Evolutionary conservation across 768 basidiomycete genomes (phyloP).

Genomic region (Naematelia encephala): DNA sequence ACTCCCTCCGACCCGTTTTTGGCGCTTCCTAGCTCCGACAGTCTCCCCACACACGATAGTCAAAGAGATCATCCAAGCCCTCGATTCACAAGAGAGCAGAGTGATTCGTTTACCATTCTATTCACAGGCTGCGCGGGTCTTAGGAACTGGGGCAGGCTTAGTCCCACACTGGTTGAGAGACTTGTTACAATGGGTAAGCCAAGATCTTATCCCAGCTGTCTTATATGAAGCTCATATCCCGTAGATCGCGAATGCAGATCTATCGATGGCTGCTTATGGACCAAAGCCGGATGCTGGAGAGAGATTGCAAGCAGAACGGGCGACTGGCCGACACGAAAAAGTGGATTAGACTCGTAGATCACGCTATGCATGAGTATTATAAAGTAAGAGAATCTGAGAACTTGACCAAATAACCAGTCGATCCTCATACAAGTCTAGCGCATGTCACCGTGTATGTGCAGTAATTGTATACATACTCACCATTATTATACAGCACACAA

Average conservation of each 20-base stretch:
- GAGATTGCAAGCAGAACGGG: conserved; percentile 10
- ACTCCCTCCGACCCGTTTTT: conserved; percentile 57
- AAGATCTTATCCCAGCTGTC: neutral
- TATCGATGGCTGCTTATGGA: conserved; percentile 58
- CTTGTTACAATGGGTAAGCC: conserved; percentile 67
- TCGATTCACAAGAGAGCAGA: conserved; percentile 75
- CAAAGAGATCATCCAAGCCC: conserved; percentile 72
- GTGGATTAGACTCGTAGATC: too few species aligned
- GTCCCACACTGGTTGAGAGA: conserved; percentile 54
- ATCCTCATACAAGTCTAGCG: too few species aligned
- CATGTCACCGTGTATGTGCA: too few species aligned
- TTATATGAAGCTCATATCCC: neutral
- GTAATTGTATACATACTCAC: too few species aligned
- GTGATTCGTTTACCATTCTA: conserved; percentile 63
- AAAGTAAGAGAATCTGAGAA: too few species aligned
- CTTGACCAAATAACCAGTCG: too few species aligned
- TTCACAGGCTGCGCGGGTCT: conserved; percentile 29
- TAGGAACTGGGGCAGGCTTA: conserved; percentile 25
- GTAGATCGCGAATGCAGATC: conserved; percentile 67
- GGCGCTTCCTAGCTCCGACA: conserved; percentile 73
- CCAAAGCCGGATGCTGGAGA: conserved; percentile 41
- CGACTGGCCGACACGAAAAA: neutral
- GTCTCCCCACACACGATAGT: conserved; percentile 70
- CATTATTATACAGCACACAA: too few species aligned
- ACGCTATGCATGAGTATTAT: too few species aligned